Percentiles rank a stretch among this genome's conserved stretches.
Conservation (phyloP, 225 moss, liverwort and hornwort species). For the Thuidium tamariscinum region DNA sequence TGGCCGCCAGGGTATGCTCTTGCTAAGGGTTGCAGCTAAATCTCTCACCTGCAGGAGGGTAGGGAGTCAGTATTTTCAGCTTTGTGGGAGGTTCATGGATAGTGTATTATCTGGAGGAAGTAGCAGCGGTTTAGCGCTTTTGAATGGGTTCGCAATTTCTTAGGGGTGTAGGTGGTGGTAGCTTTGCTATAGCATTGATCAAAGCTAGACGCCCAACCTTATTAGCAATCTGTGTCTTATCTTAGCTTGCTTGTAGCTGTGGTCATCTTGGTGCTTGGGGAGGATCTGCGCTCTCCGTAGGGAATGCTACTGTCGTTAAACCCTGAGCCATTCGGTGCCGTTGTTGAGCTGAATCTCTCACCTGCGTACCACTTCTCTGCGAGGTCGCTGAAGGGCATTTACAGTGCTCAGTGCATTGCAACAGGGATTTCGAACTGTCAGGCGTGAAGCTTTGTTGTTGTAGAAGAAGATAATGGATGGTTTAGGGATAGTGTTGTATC, state of each 20-base stretch:
- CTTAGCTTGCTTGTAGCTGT: background rate
- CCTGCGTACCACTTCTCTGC: background rate
- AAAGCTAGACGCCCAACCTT: background rate
- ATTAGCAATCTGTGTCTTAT: background rate
- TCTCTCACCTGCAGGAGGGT: background rate
- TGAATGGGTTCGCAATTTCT: background rate
- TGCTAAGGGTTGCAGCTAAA: background rate
- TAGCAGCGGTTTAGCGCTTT: background rate
- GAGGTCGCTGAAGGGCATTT: background rate
- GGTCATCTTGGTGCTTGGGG: background rate
- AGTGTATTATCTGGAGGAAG: background rate
- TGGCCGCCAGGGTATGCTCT: conserved; percentile 23
- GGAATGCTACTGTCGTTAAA: background rate
- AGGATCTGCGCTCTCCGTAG: background rate
- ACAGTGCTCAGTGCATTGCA: background rate
- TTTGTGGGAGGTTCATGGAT: background rate
- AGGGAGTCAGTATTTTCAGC: background rate
- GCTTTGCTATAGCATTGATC: background rate
- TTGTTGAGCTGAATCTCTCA: background rate
- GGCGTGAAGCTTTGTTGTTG: background rate
- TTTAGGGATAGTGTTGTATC: background rate
- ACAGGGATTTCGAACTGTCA: background rate
- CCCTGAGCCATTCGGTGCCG: background rate
- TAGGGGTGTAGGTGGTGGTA: background rate
- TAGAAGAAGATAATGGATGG: background rate